Conservation (phyloP, 2,329 filamentous ascomycete genomes). For the Diaporthe amygdali region DNA sequence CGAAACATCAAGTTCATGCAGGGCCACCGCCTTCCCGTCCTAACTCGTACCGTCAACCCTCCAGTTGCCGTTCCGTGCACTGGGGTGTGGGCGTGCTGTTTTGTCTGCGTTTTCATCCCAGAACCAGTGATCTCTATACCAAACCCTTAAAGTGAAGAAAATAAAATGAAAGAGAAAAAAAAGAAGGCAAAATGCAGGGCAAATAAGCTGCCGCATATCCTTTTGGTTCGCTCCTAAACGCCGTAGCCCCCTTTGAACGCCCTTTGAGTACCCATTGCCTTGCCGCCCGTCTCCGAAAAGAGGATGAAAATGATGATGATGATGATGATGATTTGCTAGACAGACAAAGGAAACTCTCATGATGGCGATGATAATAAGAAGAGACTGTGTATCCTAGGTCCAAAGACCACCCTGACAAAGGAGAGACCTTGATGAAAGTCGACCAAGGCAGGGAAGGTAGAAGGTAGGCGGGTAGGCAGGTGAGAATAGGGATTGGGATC, state of each 20-base stretch:
- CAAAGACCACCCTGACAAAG: constrained; percentile 8
- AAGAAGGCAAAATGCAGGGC: constrained; percentile 14
- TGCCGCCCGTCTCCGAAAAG: not conserved
- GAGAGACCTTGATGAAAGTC: not conserved
- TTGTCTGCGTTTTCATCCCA: constrained; percentile 4
- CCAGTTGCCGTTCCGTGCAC: not conserved
- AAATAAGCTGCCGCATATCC: constrained; percentile 4
- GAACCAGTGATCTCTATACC: constrained; percentile 1
- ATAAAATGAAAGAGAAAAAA: not conserved
- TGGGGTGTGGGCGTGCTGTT: not conserved
- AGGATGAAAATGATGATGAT: not conserved
- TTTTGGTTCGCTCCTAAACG: constrained; percentile 10
- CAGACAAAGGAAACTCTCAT: constrained; percentile 8
- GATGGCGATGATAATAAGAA: not conserved
- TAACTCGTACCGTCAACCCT: not conserved
- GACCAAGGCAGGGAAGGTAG: not conserved
- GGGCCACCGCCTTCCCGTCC: not conserved
- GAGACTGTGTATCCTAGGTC: not conserved
- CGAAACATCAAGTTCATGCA: constrained; percentile 3
- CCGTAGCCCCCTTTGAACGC: constrained; percentile 7
- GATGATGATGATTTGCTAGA: not conserved
- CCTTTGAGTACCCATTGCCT: not conserved
- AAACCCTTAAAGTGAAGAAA: not conserved
- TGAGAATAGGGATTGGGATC: not conserved
- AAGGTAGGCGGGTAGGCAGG: not conserved